phyloP scores from a whole-genome alignment of 257 asterid species.

The Lycium barbarum region DNA sequence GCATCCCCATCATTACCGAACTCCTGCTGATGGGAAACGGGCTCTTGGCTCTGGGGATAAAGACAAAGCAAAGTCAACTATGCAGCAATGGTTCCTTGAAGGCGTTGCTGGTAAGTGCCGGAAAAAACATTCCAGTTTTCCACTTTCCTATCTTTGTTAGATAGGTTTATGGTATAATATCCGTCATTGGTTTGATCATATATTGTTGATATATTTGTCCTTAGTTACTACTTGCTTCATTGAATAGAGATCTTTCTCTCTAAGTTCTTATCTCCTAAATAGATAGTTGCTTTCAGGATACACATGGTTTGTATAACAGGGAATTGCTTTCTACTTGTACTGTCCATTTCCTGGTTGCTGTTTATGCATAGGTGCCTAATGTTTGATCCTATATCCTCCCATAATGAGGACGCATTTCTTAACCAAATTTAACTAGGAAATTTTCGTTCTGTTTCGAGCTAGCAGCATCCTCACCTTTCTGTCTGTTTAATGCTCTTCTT shows the following conservation, averaged over 20 bases:
- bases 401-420: neutral
- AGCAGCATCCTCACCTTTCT: neutral
- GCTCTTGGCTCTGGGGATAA: conserved; percentile 52
- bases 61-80: conserved; percentile 51
- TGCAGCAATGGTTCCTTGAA: conserved; percentile 86
- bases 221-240: neutral
- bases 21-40: neutral
- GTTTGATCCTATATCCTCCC: neutral
- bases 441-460: neutral
- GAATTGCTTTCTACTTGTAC: neutral
- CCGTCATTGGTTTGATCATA: neutral
- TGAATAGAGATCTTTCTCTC: neutral
- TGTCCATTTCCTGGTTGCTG: neutral
- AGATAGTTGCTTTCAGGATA: neutral
- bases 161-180: neutral
- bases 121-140: neutral
- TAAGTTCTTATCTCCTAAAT: neutral
- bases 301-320: neutral
- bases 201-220: neutral
- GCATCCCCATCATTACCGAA: conserved; percentile 19
- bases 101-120: conserved; percentile 81
- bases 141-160: neutral
- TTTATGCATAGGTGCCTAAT: neutral
- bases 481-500: neutral
- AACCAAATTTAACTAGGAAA: neutral